A percentile compares a stretch with the other conserved stretches of the same genome.
phyloP scores from a whole-genome alignment of 2,329 filamentous ascomycete species.

The Arthroderma sp. region DNA sequence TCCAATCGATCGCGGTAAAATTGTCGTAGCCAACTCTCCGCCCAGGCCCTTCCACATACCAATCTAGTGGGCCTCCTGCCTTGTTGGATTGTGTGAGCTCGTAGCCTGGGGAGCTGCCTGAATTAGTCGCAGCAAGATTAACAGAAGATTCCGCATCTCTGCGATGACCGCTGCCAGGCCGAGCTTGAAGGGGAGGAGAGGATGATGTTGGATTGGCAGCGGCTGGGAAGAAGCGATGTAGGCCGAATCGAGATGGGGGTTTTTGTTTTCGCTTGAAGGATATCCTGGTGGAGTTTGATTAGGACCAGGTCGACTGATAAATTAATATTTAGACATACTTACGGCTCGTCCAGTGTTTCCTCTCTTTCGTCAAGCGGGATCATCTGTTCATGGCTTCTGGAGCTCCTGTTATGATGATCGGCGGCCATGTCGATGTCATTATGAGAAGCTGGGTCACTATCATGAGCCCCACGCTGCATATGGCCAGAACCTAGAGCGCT shows the following conservation, averaged over 20 bases:
- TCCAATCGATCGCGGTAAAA: constrained; percentile 97
- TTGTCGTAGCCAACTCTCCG: constrained; percentile 90
- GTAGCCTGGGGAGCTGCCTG: constrained; percentile 5
- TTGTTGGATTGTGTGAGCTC: constrained; percentile 20
- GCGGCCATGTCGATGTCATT: no score
- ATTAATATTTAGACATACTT: constrained; percentile 10
- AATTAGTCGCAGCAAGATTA: no score
- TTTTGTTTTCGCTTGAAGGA: constrained; percentile 33
- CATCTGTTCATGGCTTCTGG: no score
- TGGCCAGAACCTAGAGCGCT: constrained; percentile 1
- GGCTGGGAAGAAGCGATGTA: constrained; percentile 27
- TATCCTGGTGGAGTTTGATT: constrained; percentile 18
- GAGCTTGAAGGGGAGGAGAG: neutral
- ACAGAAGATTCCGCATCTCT: no score
- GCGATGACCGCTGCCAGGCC: no score
- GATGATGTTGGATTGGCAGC: constrained; percentile 7
- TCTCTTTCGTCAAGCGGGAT: constrained; percentile 1
- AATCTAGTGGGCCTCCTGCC: constrained; percentile 46
- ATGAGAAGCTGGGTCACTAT: no score
- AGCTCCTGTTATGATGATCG: no score
- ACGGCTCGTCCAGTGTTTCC: constrained; percentile 25
- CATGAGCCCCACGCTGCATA: no score
- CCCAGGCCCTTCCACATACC: constrained; percentile 81
- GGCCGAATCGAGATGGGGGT: constrained; percentile 24
- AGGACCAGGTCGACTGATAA: neutral